Conservation (phyloP, 148 eudicot genomes). For the Pharnaceum exiguum region DNA sequence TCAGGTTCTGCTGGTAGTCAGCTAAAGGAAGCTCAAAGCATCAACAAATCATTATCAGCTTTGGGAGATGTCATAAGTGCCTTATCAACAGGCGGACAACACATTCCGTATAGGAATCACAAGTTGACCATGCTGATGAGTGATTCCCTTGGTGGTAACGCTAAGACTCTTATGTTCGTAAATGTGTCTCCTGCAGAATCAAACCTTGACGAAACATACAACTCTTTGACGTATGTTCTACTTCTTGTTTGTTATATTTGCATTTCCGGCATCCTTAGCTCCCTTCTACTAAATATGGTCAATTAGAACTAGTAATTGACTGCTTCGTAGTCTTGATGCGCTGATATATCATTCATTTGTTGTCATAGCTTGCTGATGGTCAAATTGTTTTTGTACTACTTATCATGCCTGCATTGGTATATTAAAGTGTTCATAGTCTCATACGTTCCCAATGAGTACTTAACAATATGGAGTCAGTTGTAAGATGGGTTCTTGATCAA, state of each 20-base stretch:
- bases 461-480: no score
- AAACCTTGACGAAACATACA: constrained; percentile 90
- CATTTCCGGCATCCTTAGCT: background rate
- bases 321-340: no score
- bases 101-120: constrained; percentile 94
- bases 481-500: no score
- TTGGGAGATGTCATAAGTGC: constrained; percentile 98
- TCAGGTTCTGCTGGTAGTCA: constrained; percentile 90
- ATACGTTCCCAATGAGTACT: no score
- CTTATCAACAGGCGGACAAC: constrained; percentile 73
- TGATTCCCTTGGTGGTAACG: constrained; percentile 97
- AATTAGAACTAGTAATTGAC: no score
- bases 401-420: no score
- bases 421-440: no score
- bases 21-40: constrained; percentile 96
- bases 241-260: background rate
- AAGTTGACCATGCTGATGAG: constrained; percentile 98
- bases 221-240: constrained; percentile 72
- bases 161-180: constrained; percentile 96
- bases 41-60: constrained; percentile 94
- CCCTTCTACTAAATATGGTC: no score
- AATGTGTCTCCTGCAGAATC: constrained; percentile 93
- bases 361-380: no score
- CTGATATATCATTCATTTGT: background rate
- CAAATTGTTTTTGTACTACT: no score